Evolutionary conservation across 2,329 filamentous ascomycete species (phyloP), one percentile per base, ranked within the genome.

Genomic region (Trichoderma arundinaceum): DNA sequence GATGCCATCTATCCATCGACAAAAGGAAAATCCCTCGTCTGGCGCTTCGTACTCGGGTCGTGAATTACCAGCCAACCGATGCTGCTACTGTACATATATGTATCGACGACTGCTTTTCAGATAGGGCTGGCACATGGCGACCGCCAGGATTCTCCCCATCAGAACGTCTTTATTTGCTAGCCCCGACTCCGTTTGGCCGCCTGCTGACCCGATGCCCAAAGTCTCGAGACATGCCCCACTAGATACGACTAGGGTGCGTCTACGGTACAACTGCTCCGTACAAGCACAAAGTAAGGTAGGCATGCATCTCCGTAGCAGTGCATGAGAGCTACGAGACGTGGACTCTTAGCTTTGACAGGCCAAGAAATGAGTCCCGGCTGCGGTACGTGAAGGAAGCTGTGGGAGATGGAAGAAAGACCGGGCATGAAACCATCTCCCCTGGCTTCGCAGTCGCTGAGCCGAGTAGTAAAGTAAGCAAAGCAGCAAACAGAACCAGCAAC

Each of bases 161-260:
- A 38, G 33, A 48, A 28, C 35, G 15, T 35, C 38, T 51, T 33
- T 17, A 10, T 17, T 51, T 41, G 22, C 12, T 35, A 53, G 48
- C 33, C n/a, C 19, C 41, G 32, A 9, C 15, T n/a, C 41, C 54
- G 41, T 15, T n/a, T 46, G 43, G 41, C 56, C 32, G 56, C 32
- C 56, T 59, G 59, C 48, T 62, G 59, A 62, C 59, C 59, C 59
- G 59, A 44, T 46, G 60, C 49, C 60, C 39, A 63, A 63, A n/a
- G 39, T 43, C 60, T 44, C 39, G 41, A 52, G 46, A 38, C 44
- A 32, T 39, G 58, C 46, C 46, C 46, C 58, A 48, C 46, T 38
- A 53, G 2, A 13, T 22, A 28, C 22, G 22, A 28, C 22, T 4
- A 28, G 22, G 22, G 22, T 44, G 28, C 28, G 38, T 15, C 38